phyloP scores from a whole-genome alignment of 495 filamentous ascomycete species.

The Lepidopterella palustris region DNA sequence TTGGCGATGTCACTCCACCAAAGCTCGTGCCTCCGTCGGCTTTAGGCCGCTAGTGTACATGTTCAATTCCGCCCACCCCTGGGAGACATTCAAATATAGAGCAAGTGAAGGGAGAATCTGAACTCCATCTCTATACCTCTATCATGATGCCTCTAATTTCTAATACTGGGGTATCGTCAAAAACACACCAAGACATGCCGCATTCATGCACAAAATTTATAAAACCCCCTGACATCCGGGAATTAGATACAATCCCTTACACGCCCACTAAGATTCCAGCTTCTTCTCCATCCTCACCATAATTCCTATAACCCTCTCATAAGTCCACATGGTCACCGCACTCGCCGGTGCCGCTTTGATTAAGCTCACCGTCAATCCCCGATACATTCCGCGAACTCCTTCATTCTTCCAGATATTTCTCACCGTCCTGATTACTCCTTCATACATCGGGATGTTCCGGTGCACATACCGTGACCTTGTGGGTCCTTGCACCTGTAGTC shows the following conservation, averaged over 20 bases:
- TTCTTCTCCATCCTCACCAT: conserved; percentile 16
- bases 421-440: conserved; percentile 53
- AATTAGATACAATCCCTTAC: neutral
- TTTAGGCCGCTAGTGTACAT: neutral
- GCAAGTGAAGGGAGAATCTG: too few relatives aligned
- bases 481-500: conserved; percentile 92
- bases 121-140: neutral
- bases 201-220: neutral
- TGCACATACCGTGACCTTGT: conserved; percentile 71
- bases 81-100: too few relatives aligned
- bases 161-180: neutral
- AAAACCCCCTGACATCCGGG: neutral
- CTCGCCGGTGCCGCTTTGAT: conserved; percentile 92
- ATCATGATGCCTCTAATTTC: neutral
- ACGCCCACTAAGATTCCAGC: neutral
- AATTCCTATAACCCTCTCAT: conserved; percentile 55
- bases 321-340: conserved; percentile 98
- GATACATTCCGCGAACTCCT: conserved; percentile 74
- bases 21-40: neutral
- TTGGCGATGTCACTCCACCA: conserved; percentile 4
- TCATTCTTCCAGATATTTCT: conserved; percentile 61
- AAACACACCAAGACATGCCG: neutral
- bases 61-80: too few relatives aligned
- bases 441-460: conserved; percentile 81
- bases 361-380: conserved; percentile 80